Base-by-base conservation (phyloP, 2,329 filamentous ascomycete genomes). In the Colletotrichum sp. region DNA sequence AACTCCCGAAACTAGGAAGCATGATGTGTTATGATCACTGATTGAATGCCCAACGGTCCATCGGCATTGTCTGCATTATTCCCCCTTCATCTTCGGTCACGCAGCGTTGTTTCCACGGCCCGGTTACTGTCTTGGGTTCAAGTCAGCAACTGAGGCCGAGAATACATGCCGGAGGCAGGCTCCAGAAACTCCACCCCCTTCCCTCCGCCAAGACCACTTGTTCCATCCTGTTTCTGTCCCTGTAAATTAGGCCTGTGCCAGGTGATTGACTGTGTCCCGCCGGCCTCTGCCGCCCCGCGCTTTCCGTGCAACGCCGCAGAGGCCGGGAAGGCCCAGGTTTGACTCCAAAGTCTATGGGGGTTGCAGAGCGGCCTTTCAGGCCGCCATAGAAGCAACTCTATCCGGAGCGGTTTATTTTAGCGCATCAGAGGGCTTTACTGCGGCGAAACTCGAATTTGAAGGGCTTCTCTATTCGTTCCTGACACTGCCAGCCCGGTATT, bases 1-100 rank as follows among this genome's bases (percentile, higher is more conserved):
- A 69, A 64, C 21, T 59, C 34, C 59, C 64, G 74, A 74, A 76
- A 73, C 74, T 52, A 39, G 70, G 7, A 15, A 30, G 15, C 34
- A 73, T 59, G 18, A 16, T 21, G 18, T n/a, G 15, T 5, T 24
- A 28, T 18, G 8, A 18, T 39, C 9, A 21, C 44, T 21, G 44
- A 52, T 21, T 21, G 44, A 9, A 32, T 30, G 1, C 36, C 16
- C 2, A 39, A 44, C 62, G 21, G 18, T 18, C 69, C n/a, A 18
- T 21, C 10, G 28, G 39, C 30, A 15, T 18, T 26, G 21, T 26
- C 65, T 44, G 26, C 57, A 30, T 30, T 15, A 10, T n/a, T 24
- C 21, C n/a, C 18, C 52, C 18, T 63, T 32, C 55, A 9, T 59
- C 24, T 28, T 28, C 55, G 24, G 44, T 13, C 44, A 21, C 6